These are phyloP conservation scores for Nothopassalora personata DNA, from an alignment of 2,329 filamentous ascomycete genomes.

Conservation along the genomic window DNA sequence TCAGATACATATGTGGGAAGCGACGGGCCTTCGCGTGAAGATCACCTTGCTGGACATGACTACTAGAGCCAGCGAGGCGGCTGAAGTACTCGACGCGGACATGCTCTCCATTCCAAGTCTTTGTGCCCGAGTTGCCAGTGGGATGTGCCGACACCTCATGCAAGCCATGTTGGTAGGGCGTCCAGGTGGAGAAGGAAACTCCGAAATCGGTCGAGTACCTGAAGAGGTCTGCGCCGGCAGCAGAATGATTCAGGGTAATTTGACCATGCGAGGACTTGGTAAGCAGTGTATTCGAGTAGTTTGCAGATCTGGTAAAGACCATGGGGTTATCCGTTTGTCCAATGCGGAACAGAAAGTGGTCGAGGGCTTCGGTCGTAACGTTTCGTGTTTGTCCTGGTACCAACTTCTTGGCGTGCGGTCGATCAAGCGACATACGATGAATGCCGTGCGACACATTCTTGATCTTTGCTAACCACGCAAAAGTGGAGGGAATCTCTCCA, in stretches of 20 bases:
- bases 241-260: conserved; percentile 42
- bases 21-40: conserved; percentile 39
- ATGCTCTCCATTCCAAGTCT: conserved; percentile 57
- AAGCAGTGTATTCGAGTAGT: conserved; percentile 46
- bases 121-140: conserved; percentile 50
- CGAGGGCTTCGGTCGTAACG: conserved; percentile 44
- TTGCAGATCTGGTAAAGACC: conserved; percentile 50
- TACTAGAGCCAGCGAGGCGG: conserved; percentile 51
- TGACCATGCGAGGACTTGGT: neutral
- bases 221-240: conserved; percentile 55
- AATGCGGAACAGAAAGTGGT: conserved; percentile 56
- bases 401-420: conserved; percentile 40
- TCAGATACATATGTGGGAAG: conserved; percentile 58
- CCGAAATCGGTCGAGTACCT: conserved; percentile 58
- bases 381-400: conserved; percentile 31
- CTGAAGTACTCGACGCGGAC: conserved; percentile 59
- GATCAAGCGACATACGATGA: conserved; percentile 52
- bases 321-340: conserved; percentile 54
- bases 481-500: conserved; percentile 50
- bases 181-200: conserved; percentile 53
- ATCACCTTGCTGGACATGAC: conserved; percentile 56
- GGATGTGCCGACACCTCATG: conserved; percentile 42
- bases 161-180: conserved; percentile 47
- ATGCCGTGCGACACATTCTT: conserved; percentile 54
- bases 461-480: conserved; percentile 50